These are phyloP conservation scores for Plantago major DNA, from an alignment of 257 asterid species.

Conservation along the genomic window DNA sequence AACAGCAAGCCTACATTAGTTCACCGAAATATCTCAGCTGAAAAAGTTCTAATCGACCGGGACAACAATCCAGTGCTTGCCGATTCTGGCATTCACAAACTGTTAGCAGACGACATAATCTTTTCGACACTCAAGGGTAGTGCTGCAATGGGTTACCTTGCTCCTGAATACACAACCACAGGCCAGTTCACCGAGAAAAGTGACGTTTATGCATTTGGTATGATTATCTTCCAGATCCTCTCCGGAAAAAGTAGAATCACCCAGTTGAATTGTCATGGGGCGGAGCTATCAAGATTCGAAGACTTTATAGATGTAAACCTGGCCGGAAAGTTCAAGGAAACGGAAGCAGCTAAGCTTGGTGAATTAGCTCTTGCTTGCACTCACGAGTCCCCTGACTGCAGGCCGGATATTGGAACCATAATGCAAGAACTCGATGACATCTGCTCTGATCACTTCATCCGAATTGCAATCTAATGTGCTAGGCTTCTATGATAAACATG, in stretches of 20 bases:
- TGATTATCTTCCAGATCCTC: constrained; percentile 85
- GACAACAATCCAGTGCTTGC: constrained; percentile 77
- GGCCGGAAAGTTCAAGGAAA: constrained; percentile 54
- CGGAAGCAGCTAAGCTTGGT: constrained; percentile 78
- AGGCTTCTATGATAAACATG: neutral
- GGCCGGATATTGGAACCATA: constrained; percentile 62
- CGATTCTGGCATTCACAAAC: constrained; percentile 73
- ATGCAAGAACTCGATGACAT: constrained; percentile 56
- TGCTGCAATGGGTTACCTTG: constrained; percentile 96
- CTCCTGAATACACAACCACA: constrained; percentile 88
- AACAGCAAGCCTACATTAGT: constrained; percentile 53
- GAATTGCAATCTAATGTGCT: neutral
- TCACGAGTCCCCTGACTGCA: constrained; percentile 52
- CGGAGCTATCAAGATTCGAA: constrained; percentile 60
- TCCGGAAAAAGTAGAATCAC: constrained; percentile 72
- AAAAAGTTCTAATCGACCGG: constrained; percentile 74
- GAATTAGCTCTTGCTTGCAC: constrained; percentile 86
- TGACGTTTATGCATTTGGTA: constrained; percentile 84
- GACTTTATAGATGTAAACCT: constrained; percentile 66
- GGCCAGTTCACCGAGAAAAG: constrained; percentile 91
- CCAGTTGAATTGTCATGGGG: constrained; percentile 62
- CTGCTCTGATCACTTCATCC: constrained; percentile 19
- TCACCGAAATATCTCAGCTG: constrained; percentile 86
- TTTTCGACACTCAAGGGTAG: constrained; percentile 81
- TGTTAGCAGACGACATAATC: constrained; percentile 80